Evolutionary conservation across 2,329 filamentous ascomycete genomes (phyloP).

Genomic region (Exophiala sp.): DNA sequence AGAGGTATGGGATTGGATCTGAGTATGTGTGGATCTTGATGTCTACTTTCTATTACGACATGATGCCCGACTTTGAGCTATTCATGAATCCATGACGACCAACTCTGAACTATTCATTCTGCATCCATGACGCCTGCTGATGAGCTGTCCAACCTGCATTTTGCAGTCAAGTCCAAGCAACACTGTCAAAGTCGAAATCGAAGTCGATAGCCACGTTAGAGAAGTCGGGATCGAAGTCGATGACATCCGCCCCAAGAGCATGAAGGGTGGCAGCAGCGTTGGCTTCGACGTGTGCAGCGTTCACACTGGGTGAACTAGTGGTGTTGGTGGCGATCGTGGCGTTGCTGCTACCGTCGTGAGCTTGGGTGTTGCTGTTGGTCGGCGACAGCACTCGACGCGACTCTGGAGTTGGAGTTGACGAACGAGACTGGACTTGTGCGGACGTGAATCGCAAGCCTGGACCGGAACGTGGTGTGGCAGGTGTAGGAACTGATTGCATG

Average conservation of each 20-base stretch:
- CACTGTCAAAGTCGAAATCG: background rate
- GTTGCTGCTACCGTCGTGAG: background rate
- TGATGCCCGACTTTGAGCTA: background rate
- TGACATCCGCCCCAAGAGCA: background rate
- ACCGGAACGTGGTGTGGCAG: too few relatives aligned
- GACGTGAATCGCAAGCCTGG: too few relatives aligned
- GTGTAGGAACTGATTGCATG: too few relatives aligned
- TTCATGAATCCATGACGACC: background rate
- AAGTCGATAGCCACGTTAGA: background rate
- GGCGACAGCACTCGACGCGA: too few relatives aligned
- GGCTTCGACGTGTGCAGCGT: background rate
- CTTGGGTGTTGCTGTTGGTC: too few relatives aligned
- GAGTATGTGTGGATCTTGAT: background rate
- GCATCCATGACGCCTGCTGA: too few relatives aligned
- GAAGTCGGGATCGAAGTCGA: background rate
- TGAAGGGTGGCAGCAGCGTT: background rate
- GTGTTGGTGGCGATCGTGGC: background rate
- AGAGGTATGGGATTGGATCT: slow-evolving; percentile 45
- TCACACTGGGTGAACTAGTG: background rate
- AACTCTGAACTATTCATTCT: background rate
- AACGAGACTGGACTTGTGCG: too few relatives aligned
- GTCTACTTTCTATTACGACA: background rate
- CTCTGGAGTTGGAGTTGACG: too few relatives aligned
- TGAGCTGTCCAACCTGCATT: too few relatives aligned
- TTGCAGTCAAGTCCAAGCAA: too few relatives aligned